Percentiles rank a stretch among this genome's conserved stretches.
Evolutionary conservation across 192 early-diverging fungal species (phyloP).

Genomic region (Backusella parvicylindrica): DNA sequence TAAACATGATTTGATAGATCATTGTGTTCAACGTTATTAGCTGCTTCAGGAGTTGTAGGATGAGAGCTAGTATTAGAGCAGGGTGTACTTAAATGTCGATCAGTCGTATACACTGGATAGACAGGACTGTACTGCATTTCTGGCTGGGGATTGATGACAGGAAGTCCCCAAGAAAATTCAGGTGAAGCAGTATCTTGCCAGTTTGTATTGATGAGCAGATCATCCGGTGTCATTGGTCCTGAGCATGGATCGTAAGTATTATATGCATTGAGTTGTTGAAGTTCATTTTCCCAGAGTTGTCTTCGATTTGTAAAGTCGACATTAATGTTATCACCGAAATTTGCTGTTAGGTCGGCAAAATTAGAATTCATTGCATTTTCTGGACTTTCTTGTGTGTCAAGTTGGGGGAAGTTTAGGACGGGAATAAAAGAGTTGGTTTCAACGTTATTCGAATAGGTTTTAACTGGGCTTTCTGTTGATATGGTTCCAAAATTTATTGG

Average conservation of each 20-base stretch:
- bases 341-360: neutral
- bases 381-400: neutral
- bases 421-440: neutral
- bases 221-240: neutral
- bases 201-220: neutral
- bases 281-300: neutral
- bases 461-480: neutral
- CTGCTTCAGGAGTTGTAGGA: neutral
- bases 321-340: neutral
- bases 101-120: neutral
- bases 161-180: neutral
- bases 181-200: neutral
- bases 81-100: neutral
- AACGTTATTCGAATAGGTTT: neutral
- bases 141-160: neutral
- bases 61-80: neutral
- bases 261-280: neutral
- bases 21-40: neutral
- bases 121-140: neutral
- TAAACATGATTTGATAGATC: neutral
- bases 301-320: neutral
- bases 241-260: neutral
- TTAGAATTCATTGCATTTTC: neutral
- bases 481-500: neutral
- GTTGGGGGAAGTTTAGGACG: neutral